Evolutionary conservation across 805 yeast species (phyloP), one percentile per base, ranked within the genome.

Genomic region (Pichia gijzeniarum): DNA sequence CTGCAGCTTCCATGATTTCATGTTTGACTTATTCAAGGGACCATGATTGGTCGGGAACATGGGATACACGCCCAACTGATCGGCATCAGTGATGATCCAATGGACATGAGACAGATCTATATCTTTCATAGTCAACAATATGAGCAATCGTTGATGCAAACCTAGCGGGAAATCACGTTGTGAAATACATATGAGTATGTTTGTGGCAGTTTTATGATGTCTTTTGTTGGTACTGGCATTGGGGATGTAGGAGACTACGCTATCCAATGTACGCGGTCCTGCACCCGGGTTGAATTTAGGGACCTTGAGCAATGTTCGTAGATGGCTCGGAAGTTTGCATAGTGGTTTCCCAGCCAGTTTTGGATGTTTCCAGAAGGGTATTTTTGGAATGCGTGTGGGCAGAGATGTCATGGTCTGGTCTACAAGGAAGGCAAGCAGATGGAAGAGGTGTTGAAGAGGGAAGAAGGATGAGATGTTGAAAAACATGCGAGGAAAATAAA

Each of bases 231-330:
- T 25, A 10, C 17, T 13, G 16, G 3, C 14, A 12, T 5, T 35
- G 9, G 43, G 43, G 12, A 46, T 18, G 28, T 41, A 46, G 12
- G 48, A 46, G 7, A 46, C 17, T 4, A 46, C 36, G 34, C 42
- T 41, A 17, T 46, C 48, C 5, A 46, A 20, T 4, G 48, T 46
- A 21, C 48, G 37, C 27, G 48, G 48, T 7, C 48, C 48, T 20
- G 35, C 37, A 38, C 45, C 45, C 1, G 34, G 27, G 4, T 37
- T 30, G 5, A 28, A 25, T 27, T 37, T 37, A 8, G 41, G 31
- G 2, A 31, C 17, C 13, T 45, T 45, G 12, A 35, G 18, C 7
- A 45, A 31, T 3, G 27, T 41, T 32, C 40, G 25, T 8, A 45
- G n/a, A 2, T 27, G 18, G 12, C 17, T 27, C 7, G 48, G 48